Conservation (phyloP, 2,329 filamentous ascomycete species). For the Xylaria sp. region DNA sequence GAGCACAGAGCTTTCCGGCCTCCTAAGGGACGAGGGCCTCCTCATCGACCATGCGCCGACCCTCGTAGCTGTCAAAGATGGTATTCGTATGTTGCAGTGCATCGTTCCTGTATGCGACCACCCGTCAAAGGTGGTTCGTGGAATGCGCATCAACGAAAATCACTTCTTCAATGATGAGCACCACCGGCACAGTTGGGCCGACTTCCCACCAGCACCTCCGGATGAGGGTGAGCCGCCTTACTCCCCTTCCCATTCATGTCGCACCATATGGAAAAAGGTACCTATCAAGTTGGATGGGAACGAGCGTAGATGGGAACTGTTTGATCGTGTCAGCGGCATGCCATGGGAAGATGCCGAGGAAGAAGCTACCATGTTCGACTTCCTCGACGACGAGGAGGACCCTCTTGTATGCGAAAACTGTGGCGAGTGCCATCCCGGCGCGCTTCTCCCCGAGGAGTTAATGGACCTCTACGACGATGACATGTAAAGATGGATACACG, state of each 20-base stretch:
- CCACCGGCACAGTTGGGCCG: slow-evolving; percentile 32
- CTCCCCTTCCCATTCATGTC: slow-evolving; percentile 48
- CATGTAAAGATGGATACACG: neutral
- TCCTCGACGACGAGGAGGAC: slow-evolving; percentile 34
- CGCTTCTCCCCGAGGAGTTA: slow-evolving; percentile 37
- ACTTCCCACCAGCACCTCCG: slow-evolving; percentile 48
- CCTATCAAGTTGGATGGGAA: slow-evolving; percentile 48
- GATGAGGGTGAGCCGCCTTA: slow-evolving; percentile 50
- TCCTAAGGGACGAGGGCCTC: slow-evolving; percentile 60
- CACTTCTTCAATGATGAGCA: slow-evolving; percentile 40
- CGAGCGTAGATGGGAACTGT: slow-evolving; percentile 55
- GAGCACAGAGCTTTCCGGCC: slow-evolving; percentile 54
- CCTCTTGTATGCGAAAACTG: slow-evolving; percentile 40
- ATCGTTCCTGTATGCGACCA: slow-evolving; percentile 41
- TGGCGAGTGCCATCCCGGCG: slow-evolving; percentile 39
- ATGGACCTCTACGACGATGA: slow-evolving; percentile 39
- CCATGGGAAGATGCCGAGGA: slow-evolving; percentile 41
- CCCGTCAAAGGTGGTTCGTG: slow-evolving; percentile 53
- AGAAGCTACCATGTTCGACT: slow-evolving; percentile 39
- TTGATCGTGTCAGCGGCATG: slow-evolving; percentile 45
- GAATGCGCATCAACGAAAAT: slow-evolving; percentile 38
- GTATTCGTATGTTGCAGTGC: slow-evolving; percentile 49
- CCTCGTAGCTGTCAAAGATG: slow-evolving; percentile 49
- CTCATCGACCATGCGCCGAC: slow-evolving; percentile 53
- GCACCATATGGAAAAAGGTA: slow-evolving; percentile 58